Evolutionary conservation across 1,284 basidiomycete species (phyloP).

Genomic region (Tilletia indica): DNA sequence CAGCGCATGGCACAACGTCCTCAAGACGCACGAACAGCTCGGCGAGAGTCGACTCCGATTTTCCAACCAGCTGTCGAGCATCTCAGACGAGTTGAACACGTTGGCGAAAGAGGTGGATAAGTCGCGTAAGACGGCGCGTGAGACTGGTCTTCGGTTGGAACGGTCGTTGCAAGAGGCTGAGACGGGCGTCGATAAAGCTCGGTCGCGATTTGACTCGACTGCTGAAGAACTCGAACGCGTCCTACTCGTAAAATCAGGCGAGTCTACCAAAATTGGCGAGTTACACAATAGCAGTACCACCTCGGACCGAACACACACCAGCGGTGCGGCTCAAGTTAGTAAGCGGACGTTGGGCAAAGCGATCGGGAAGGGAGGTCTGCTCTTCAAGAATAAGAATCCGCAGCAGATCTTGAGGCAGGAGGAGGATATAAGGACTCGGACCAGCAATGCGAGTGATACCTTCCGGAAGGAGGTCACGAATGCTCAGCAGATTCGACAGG

Average conservation of each 20-base stretch:
- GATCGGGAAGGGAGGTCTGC: conserved; percentile 81
- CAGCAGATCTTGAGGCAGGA: conserved; percentile 88
- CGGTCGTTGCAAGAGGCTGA: conserved; percentile 86
- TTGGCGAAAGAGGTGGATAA: conserved; percentile 89
- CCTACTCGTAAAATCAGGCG: conserved; percentile 90
- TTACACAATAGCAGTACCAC: conserved; percentile 28
- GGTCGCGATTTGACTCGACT: conserved; percentile 74
- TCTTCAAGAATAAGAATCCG: conserved; percentile 84
- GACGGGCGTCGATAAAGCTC: conserved; percentile 73
- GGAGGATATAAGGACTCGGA: conserved; percentile 81
- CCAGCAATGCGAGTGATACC: conserved; percentile 80
- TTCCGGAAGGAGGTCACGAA: conserved; percentile 81
- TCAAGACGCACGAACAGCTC: conserved; percentile 83
- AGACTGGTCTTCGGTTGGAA: conserved; percentile 74
- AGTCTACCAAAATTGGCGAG: conserved; percentile 57
- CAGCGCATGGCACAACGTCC: conserved; percentile 76
- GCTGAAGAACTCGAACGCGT: conserved; percentile 93
- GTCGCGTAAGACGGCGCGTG: conserved; percentile 68
- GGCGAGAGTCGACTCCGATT: conserved; percentile 85
- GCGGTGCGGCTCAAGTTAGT: conserved; percentile 56
- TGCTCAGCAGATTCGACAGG: conserved; percentile 19
- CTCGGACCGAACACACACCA: neutral
- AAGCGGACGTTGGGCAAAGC: conserved; percentile 63
- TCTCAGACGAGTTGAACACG: conserved; percentile 84
- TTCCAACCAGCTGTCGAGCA: conserved; percentile 81